phyloP scores from a whole-genome alignment of 2,329 filamentous ascomycete species.

The Fusarium sambucinum region DNA sequence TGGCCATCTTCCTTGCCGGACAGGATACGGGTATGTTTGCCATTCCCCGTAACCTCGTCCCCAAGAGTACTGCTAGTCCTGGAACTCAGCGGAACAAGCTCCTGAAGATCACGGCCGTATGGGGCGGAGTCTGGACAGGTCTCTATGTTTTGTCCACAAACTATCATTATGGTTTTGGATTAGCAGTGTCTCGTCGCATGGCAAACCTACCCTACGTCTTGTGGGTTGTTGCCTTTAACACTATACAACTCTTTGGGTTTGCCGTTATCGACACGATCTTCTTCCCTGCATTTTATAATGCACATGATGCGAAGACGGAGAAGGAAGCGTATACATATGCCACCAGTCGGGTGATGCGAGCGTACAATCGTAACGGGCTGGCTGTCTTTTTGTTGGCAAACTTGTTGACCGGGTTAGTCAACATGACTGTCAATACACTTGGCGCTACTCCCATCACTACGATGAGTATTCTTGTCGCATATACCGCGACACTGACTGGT shows the following conservation, averaged over 20 bases:
- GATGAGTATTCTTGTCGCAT: constrained; percentile 80
- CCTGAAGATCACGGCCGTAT: constrained; percentile 72
- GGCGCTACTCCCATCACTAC: constrained; percentile 73
- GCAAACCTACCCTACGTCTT: constrained; percentile 95
- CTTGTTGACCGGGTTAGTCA: constrained; percentile 87
- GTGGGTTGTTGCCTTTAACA: constrained; percentile 94
- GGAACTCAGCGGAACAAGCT: constrained; percentile 67
- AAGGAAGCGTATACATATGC: constrained; percentile 73
- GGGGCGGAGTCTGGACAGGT: constrained; percentile 75
- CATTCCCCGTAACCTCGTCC: constrained; percentile 70
- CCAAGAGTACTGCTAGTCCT: constrained; percentile 57
- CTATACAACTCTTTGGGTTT: constrained; percentile 82
- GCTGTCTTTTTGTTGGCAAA: constrained; percentile 89
- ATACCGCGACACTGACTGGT: constrained; percentile 74
- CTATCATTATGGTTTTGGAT: constrained; percentile 76
- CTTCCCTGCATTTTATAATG: constrained; percentile 78
- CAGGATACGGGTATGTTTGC: constrained; percentile 85
- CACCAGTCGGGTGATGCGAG: constrained; percentile 83
- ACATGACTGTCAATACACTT: constrained; percentile 86
- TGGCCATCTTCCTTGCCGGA: constrained; percentile 93
- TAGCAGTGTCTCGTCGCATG: constrained; percentile 86
- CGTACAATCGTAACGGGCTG: constrained; percentile 90
- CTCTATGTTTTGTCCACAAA: constrained; percentile 78
- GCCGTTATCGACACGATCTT: constrained; percentile 81
- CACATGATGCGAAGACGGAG: constrained; percentile 67